phyloP scores from a whole-genome alignment of 208 protist species.

The Kentomonas sorsogonicus region DNA sequence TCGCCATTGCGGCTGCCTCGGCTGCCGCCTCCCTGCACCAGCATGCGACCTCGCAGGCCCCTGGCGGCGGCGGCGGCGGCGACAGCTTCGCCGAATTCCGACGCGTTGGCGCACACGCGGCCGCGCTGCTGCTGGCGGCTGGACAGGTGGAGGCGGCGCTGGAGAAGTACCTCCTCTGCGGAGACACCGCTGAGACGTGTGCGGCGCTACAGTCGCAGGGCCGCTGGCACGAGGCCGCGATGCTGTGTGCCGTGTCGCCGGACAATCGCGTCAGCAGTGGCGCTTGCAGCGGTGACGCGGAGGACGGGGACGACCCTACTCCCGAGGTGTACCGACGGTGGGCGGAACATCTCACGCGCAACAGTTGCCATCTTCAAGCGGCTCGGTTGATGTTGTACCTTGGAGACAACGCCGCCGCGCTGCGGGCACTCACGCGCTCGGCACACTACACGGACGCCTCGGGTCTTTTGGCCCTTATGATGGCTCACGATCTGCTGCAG shows the following conservation, averaged over 20 bases:
- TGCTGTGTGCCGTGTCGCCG: conserved; percentile 28
- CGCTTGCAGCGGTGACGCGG: neutral
- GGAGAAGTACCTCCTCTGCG: conserved; percentile 66
- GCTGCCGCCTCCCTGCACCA: no score
- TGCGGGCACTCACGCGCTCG: conserved; percentile 44
- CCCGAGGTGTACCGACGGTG: conserved; percentile 43
- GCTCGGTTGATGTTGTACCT: conserved; percentile 40
- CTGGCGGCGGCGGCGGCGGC: conserved; percentile 11
- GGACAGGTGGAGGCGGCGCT: conserved; percentile 64
- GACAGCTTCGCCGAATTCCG: conserved; percentile 31
- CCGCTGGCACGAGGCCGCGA: conserved; percentile 53
- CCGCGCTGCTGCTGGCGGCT: conserved; percentile 59
- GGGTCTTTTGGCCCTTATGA: conserved; percentile 50
- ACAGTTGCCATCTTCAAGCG: conserved; percentile 41
- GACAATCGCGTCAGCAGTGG: neutral
- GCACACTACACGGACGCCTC: conserved; percentile 57
- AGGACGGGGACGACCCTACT: no score
- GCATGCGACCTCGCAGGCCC: neutral
- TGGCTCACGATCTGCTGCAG: conserved; percentile 25
- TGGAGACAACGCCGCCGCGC: conserved; percentile 18
- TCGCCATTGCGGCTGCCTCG: conserved; percentile 59
- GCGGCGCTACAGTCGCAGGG: conserved; percentile 59
- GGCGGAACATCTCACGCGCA: conserved; percentile 46
- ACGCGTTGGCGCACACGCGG: conserved; percentile 50
- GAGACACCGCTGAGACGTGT: conserved; percentile 55